These are phyloP conservation scores for Trichosporon inkin DNA, from an alignment of 1,284 basidiomycete genomes.

Conservation along the genomic window DNA sequence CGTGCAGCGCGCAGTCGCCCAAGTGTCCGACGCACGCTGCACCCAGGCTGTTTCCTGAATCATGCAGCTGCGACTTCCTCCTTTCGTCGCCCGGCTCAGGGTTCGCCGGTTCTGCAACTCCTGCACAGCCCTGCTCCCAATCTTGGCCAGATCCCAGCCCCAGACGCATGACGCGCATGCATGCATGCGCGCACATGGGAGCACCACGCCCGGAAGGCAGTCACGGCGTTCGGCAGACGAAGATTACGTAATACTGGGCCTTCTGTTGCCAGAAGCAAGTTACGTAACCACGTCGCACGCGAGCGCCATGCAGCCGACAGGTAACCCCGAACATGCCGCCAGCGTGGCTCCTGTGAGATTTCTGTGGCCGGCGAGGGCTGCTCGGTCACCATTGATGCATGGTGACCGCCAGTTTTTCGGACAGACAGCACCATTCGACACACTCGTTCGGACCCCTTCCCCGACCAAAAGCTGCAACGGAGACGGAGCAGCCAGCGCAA, in stretches of 20 bases:
- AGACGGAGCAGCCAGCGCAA: constrained; percentile 7
- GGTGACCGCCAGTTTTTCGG: background rate
- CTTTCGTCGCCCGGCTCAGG: too few relatives aligned
- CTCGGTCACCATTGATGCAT: background rate
- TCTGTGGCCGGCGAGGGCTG: background rate
- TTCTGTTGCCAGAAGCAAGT: too few relatives aligned
- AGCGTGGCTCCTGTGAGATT: background rate
- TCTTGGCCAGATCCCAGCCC: too few relatives aligned
- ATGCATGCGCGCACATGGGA: too few relatives aligned
- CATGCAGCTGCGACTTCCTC: too few relatives aligned
- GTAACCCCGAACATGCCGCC: background rate
- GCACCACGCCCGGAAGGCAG: too few relatives aligned
- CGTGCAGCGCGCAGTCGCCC: background rate
- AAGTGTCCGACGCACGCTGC: background rate
- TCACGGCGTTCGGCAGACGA: too few relatives aligned
- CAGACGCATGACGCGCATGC: too few relatives aligned
- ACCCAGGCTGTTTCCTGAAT: too few relatives aligned
- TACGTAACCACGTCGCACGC: background rate
- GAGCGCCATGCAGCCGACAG: background rate
- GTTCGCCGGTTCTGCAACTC: too few relatives aligned
- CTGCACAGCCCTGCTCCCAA: too few relatives aligned
- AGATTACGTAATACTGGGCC: too few relatives aligned
- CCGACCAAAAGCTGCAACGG: constrained; percentile 7
- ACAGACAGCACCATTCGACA: background rate
- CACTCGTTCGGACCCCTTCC: background rate